Percentiles rank a stretch among this genome's conserved stretches.
phyloP scores from a whole-genome alignment of 2,329 filamentous ascomycete genomes.

The Nakataea oryzae region DNA sequence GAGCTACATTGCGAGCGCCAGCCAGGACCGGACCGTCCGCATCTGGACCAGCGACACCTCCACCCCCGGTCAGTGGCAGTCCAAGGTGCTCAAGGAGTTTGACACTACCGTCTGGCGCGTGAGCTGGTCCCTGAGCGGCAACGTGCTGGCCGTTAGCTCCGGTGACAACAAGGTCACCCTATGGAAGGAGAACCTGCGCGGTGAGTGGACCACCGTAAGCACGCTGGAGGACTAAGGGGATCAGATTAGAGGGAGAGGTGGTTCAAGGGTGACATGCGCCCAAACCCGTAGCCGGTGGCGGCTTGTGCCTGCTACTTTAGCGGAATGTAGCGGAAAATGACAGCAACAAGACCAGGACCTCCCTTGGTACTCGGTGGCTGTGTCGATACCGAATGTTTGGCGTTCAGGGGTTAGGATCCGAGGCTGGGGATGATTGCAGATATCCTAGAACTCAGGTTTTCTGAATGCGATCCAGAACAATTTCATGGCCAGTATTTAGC shows the following conservation, averaged over 20 bases:
- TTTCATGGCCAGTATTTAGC: too few species aligned
- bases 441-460: not conserved
- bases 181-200: constrained; percentile 97
- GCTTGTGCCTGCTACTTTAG: too few species aligned
- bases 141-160: constrained; percentile 86
- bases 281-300: too few species aligned
- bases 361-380: not conserved
- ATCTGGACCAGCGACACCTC: constrained; percentile 82
- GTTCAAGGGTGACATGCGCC: not conserved
- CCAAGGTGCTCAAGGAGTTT: constrained; percentile 68
- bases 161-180: constrained; percentile 94
- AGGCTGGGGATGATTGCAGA: not conserved
- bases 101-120: constrained; percentile 90
- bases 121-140: constrained; percentile 95
- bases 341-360: not conserved
- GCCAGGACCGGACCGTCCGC: constrained; percentile 91
- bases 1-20: constrained; percentile 91
- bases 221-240: constrained; percentile 71
- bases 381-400: not conserved
- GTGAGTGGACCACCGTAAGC: constrained; percentile 96
- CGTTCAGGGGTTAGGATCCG: not conserved
- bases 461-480: too few species aligned
- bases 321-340: too few species aligned
- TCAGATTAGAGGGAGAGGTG: not conserved
- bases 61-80: constrained; percentile 65